Base-by-base conservation (phyloP, 257 asterid species). In the Mentha longifolia region DNA sequence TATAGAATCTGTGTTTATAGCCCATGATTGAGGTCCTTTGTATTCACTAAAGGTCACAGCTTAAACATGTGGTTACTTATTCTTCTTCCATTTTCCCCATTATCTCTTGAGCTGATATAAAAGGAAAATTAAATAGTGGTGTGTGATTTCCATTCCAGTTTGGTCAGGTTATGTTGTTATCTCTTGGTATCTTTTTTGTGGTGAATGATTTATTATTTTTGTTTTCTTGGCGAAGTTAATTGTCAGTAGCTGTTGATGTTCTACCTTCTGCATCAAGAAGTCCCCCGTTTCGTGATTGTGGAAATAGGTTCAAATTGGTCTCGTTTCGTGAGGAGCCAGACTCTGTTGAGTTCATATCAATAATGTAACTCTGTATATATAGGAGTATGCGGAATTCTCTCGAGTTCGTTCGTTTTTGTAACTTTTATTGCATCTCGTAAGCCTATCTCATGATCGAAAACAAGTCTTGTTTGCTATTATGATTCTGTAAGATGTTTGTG, bases 61-160 rank as follows among this genome's bases (percentile, higher is more conserved):
- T 70, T 22, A 70, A 61, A 55, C 19, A 57, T 62, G 58, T 45
- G 67, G 73, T 45, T 81, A 46, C 33, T 61, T 45, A 66, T 72
- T 58, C 58, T 73, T 58, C 22, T 74, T 55, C 15, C 76, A 55
- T 3, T 17, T 17, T 72, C 22, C 64, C 31, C 49, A 14, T 66
- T 52, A 60, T 51, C 28, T 75, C 25, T 30, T 76, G 35, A 46
- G 31, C 63, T 74, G 33, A 45, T 67, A 20, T 33, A 66, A 37
- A 16, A 20, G 9, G 75, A 22, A 55, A 39, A 51, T 25, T 60
- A 51, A 49, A 39, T 49, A 30, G 61, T 67, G 69, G 46, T 57
- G 42, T 69, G 51, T 41, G 28, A 11, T 9, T 69, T 57, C 62
- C 42, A 49, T 52, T 25, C 30, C 4, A 17, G 17, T 28, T 31